phyloP scores from a whole-genome alignment of 208 protist genomes.

The Crithidia fasciculata region DNA sequence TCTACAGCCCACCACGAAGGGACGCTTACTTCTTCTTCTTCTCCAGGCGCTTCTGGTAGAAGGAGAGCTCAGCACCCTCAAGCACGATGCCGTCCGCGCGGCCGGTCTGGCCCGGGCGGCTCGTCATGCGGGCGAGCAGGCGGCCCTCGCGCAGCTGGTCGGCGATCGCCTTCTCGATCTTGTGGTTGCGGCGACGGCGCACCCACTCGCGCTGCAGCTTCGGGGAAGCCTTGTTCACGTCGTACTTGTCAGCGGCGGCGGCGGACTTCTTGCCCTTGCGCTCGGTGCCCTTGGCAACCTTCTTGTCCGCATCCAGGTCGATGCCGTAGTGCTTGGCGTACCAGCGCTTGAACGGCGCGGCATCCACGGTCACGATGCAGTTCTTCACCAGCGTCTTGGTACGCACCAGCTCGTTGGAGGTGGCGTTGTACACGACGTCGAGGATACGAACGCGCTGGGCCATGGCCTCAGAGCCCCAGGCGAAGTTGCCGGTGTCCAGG shows the following conservation, averaged over 20 bases:
- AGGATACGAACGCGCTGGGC: slow-evolving; percentile 96
- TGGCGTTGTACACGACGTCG: slow-evolving; percentile 99
- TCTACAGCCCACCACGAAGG: not conserved
- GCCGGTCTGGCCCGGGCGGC: slow-evolving; percentile 98
- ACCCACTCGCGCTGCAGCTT: slow-evolving; percentile 84
- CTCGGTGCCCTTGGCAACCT: slow-evolving; percentile 33
- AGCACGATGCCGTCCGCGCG: slow-evolving; percentile 98
- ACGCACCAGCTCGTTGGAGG: slow-evolving; percentile 99
- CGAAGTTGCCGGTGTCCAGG: slow-evolving; percentile 98
- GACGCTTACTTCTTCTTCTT: slow-evolving; percentile 96
- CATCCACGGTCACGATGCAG: slow-evolving; percentile 97
- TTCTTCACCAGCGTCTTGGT: slow-evolving; percentile 99
- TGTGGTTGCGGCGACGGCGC: slow-evolving; percentile 65
- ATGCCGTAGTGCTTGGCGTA: slow-evolving; percentile 98
- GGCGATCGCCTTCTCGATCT: slow-evolving; percentile 85
- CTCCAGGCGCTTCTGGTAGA: slow-evolving; percentile 98
- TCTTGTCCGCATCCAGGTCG: slow-evolving; percentile 93
- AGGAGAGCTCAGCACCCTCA: slow-evolving; percentile 99
- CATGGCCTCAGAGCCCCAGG: slow-evolving; percentile 93
- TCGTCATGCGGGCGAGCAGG: slow-evolving; percentile 95
- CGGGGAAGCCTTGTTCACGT: slow-evolving; percentile 70
- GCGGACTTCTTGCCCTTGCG: slow-evolving; percentile 76
- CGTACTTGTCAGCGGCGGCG: slow-evolving; percentile 69
- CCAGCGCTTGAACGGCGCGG: slow-evolving; percentile 98
- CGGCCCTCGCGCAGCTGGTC: slow-evolving; percentile 96